Evolutionary conservation across 2,329 filamentous ascomycete species (phyloP), one percentile per base, ranked within the genome.

Genomic region (Xylaria hypoxylon): DNA sequence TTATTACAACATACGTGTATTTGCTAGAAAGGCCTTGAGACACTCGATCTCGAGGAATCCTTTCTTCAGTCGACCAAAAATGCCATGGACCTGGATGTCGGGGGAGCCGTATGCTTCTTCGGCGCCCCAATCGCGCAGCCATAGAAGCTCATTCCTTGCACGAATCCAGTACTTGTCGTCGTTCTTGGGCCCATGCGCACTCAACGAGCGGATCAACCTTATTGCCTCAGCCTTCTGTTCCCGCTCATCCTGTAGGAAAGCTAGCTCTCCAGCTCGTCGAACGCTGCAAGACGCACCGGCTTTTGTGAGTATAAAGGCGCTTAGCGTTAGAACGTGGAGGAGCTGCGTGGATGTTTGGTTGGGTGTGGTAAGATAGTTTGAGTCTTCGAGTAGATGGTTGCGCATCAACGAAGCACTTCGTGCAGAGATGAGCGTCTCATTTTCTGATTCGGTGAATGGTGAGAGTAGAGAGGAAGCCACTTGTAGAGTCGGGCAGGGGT

Each of bases 41-140:
- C 94, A 84, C 75, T 94, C 90, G 2, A 84, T 83, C 76, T 96
- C 92, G 17, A 95, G 81, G 10, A 85, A 85, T 5, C 87, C 85
- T 60, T 80, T 83, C 15, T 85, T 79, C 3, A 96, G 80, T 68
- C 84, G 85, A 1, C 90, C 87, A 65, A 90, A 84, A 10, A 87
- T 80, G 24, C 89, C 86, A 42, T 80, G 80, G 28, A 79, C 81
- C 22, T 74, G 75, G 22, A 68, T 58, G n/a, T 71, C 69, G 2
- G 70, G 64, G 22, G 70, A 69, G 33, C 56, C 66, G 26, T 77
- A 71, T 64, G 78, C 74, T 60, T 85, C 79, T 65, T 86, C 82
- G 26, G 84, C 83, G 38, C 89, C 89, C 92, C 92, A 94, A 73
- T 86, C 85, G 74, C 89, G 88, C 33, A 95, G 82, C 92, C 92